These are phyloP conservation scores for Hydnomerulius pinastri DNA, from an alignment of 768 basidiomycete genomes.

Conservation along the genomic window DNA sequence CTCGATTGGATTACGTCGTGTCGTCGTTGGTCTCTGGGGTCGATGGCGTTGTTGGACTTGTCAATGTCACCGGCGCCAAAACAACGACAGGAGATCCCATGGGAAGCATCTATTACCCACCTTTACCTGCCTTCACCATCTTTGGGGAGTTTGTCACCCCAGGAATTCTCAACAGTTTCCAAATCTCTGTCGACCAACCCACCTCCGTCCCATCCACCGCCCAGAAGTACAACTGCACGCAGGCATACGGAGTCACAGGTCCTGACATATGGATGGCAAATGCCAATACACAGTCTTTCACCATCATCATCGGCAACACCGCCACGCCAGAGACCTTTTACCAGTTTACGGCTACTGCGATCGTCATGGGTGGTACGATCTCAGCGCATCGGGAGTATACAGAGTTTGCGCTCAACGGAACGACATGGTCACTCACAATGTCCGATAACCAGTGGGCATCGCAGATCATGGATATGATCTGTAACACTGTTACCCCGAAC, in stretches of 20 bases:
- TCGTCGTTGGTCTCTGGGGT: constrained; percentile 4
- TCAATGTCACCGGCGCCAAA: constrained; percentile 11
- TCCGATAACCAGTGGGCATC: constrained; percentile 12
- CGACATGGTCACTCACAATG: constrained; percentile 14
- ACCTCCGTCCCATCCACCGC: constrained; percentile 13
- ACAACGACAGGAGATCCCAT: too few species aligned
- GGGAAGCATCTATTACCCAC: constrained; percentile 11
- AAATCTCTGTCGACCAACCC: constrained; percentile 13
- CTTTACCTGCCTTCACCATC: neutral
- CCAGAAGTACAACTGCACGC: too few species aligned
- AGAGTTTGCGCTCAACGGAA: constrained; percentile 16
- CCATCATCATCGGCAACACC: neutral
- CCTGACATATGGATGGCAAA: constrained; percentile 10
- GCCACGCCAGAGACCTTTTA: too few species aligned
- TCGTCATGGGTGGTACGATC: constrained; percentile 10
- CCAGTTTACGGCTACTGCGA: constrained; percentile 11
- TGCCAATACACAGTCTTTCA: constrained; percentile 10
- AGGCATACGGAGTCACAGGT: too few species aligned
- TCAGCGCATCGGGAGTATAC: constrained; percentile 6
- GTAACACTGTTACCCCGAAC: too few species aligned
- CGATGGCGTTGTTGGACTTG: neutral
- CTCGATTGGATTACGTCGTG: too few species aligned
- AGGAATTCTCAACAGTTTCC: constrained; percentile 15
- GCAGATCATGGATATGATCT: constrained; percentile 19
- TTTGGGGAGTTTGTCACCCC: neutral